Evolutionary conservation across 2,329 filamentous ascomycete species (phyloP).

Genomic region (Monilinia laxa): DNA sequence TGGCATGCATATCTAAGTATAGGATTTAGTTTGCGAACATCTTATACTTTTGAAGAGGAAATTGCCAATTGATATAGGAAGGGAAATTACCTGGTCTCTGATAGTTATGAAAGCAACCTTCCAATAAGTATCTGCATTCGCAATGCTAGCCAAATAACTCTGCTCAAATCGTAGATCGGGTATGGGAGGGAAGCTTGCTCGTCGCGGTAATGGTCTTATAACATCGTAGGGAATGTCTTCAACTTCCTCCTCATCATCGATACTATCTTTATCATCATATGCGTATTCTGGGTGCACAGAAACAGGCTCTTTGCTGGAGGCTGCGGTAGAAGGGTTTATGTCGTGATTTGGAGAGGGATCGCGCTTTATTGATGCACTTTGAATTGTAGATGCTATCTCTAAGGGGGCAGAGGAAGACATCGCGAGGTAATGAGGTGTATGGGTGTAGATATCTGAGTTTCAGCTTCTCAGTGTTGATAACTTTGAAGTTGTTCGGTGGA

Average conservation of each 20-base stretch:
- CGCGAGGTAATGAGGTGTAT: constrained; percentile 19
- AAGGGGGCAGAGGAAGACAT: constrained; percentile 48
- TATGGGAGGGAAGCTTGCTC: constrained; percentile 60
- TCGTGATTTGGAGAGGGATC: constrained; percentile 72
- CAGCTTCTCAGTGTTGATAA: background rate
- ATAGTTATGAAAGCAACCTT: constrained; percentile 80
- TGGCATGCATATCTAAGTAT: constrained; percentile 72
- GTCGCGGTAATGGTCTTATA: constrained; percentile 54
- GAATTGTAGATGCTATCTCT: constrained; percentile 75
- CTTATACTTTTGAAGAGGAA: background rate
- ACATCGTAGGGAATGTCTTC: constrained; percentile 70
- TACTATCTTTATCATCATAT: constrained; percentile 44
- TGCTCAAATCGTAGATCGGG: constrained; percentile 96
- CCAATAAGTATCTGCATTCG: constrained; percentile 74
- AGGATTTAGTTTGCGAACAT: constrained; percentile 20
- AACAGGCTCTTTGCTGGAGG: constrained; percentile 65
- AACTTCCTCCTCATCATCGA: constrained; percentile 48
- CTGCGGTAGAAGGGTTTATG: constrained; percentile 75
- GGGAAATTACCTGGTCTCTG: constrained; percentile 71
- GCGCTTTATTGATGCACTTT: constrained; percentile 74
- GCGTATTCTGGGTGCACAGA: constrained; percentile 42
- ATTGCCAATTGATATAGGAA: background rate
- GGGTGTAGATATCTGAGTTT: constrained; percentile 14
- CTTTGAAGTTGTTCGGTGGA: constrained; percentile 14
- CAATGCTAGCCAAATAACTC: constrained; percentile 91